A percentile compares a stretch with the other conserved stretches of the same genome.
These are phyloP conservation scores for Microthyrium microscopicum DNA, from an alignment of 2,329 filamentous ascomycete species.

Conservation along the genomic window DNA sequence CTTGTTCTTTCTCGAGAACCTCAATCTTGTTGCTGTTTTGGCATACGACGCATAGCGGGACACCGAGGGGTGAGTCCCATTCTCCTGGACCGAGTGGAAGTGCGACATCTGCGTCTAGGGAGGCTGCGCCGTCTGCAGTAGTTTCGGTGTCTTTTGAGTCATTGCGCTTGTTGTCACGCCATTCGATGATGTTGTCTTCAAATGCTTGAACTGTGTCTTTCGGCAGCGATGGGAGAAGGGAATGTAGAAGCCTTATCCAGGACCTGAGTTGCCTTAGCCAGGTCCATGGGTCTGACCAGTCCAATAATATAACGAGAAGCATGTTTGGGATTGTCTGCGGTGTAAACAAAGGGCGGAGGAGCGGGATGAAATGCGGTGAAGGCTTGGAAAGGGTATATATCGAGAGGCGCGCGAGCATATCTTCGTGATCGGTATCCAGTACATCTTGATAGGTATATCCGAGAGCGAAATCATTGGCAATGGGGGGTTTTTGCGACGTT, in stretches of 20 bases:
- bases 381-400: slow-evolving; percentile 79
- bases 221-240: slow-evolving; percentile 57
- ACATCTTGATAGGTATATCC: slow-evolving; percentile 95
- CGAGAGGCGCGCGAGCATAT: slow-evolving; percentile 78
- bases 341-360: slow-evolving; percentile 71
- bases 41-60: slow-evolving; percentile 87
- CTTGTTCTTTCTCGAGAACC: slow-evolving; percentile 68
- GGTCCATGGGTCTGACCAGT: slow-evolving; percentile 86
- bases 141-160: background rate
- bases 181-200: slow-evolving; percentile 69
- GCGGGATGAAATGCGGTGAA: slow-evolving; percentile 63
- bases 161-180: slow-evolving; percentile 57
- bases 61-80: slow-evolving; percentile 76
- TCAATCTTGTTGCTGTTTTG: slow-evolving; percentile 93
- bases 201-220: slow-evolving; percentile 64
- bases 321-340: slow-evolving; percentile 73
- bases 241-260: slow-evolving; percentile 74
- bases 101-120: slow-evolving; percentile 40
- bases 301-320: slow-evolving; percentile 73
- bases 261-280: slow-evolving; percentile 80
- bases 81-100: slow-evolving; percentile 75
- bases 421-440: slow-evolving; percentile 84
- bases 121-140: slow-evolving; percentile 17
- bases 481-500: slow-evolving; percentile 43
- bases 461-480: slow-evolving; percentile 82